Evolutionary conservation across 83 land plant species (phyloP).

Genomic region (Diphasiastrum complanatum): DNA sequence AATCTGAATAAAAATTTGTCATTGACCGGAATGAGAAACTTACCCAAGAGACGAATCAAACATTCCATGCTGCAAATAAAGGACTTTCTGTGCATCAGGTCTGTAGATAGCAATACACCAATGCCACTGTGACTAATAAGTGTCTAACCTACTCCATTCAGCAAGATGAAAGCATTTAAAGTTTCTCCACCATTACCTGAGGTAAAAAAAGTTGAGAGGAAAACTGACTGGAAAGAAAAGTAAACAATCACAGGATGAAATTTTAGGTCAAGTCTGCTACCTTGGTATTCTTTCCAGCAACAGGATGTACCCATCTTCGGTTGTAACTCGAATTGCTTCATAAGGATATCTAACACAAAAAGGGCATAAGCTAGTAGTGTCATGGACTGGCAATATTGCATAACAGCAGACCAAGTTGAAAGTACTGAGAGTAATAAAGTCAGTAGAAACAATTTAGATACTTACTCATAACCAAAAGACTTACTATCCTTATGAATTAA

Average conservation of each 20-base stretch:
- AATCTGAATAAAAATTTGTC: too few species aligned
- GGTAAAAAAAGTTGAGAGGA: background rate
- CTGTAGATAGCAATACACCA: slow-evolving; percentile 33
- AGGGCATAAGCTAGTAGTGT: background rate
- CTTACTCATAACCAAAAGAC: slow-evolving; percentile 1
- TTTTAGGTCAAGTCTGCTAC: slow-evolving; percentile 21
- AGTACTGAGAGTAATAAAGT: too few species aligned
- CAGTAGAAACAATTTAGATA: too few species aligned
- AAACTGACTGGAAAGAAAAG: too few species aligned
- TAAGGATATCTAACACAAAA: slow-evolving; percentile 73
- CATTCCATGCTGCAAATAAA: slow-evolving; percentile 95
- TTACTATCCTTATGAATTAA: background rate
- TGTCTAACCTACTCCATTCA: too few species aligned
- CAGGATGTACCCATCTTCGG: slow-evolving; percentile 89
- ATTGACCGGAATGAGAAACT: too few species aligned
- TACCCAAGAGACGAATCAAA: slow-evolving; percentile 96
- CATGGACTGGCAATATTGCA: too few species aligned
- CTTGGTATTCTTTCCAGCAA: slow-evolving; percentile 95
- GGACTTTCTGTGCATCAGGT: slow-evolving; percentile 69
- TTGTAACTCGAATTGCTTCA: slow-evolving; percentile 82
- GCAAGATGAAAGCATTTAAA: too few species aligned
- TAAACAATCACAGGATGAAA: background rate
- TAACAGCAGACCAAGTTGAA: too few species aligned
- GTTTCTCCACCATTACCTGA: slow-evolving; percentile 2
- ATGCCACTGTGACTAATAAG: too few species aligned